Evolutionary conservation across 257 asterid genomes (phyloP), one percentile per base, ranked within the genome.

Genomic region (Ilex aquifolium): DNA sequence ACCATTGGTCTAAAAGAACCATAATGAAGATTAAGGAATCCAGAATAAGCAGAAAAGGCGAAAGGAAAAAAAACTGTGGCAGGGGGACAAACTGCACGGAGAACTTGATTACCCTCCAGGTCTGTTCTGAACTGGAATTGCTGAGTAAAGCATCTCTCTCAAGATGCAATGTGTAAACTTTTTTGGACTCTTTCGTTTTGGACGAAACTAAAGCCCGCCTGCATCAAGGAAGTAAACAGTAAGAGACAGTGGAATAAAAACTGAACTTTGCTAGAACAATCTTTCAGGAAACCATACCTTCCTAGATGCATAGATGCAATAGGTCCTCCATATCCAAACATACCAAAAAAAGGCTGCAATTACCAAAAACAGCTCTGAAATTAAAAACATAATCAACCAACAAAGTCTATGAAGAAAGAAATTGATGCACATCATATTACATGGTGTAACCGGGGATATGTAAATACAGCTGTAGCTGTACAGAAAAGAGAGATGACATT

Each of bases 271-370:
- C 11, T 6, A 30, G 12, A 11, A 6, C 48, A 42, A 46, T 46
- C 10, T 57, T 68, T 57, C 29, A 31, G 61, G 29, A 57, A 49
- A 44, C 40, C 70, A 63, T 82, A 86, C 96, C 91, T 81, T 72
- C 96, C 96, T 64, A 89, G 73, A 62, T 80, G 80, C 91, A 89
- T 89, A 8, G 95, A 74, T 30, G 96, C 93, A 40, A 86, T 74
- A 32, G 87, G 75, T 63, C 95, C 96, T 54, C 96, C 96, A 71
- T 80, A 84, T 11, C 96, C 95, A 46, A 80, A 89, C 95, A 89
- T 82, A 59, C 96, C 95, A 44, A 89, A 89, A 82, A 54, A 80
- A 76, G 96, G 95, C 96, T 89, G 91, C 78, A 71, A 42, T 17
- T 32, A 60, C 30, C 57, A 1, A 53, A 53, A 53, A 53, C 11